Conservation (phyloP, 495 filamentous ascomycete genomes). For the Amniculicola lignicola region DNA sequence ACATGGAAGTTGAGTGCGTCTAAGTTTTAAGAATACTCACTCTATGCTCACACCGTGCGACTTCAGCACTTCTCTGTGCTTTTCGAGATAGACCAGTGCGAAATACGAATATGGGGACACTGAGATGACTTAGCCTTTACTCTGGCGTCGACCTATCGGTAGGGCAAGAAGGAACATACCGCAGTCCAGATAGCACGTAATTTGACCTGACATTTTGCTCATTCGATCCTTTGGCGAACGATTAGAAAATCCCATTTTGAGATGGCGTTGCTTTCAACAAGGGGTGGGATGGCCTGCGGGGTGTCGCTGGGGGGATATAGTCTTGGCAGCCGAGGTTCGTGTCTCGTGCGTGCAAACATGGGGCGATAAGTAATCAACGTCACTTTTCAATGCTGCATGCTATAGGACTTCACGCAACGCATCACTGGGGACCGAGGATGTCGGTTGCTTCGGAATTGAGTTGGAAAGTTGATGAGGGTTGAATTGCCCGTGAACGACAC, state of each 20-base stretch:
- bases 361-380: constrained; percentile 20
- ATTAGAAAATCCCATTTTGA: constrained; percentile 5
- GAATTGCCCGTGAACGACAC: too few species aligned
- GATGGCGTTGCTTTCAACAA: neutral
- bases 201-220: constrained; percentile 53
- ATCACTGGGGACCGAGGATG: constrained; percentile 2
- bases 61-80: constrained; percentile 51
- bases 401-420: too few species aligned
- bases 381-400: too few species aligned
- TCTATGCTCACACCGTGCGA: constrained; percentile 61
- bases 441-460: neutral
- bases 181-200: constrained; percentile 61
- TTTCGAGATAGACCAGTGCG: constrained; percentile 56
- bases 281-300: constrained; percentile 1
- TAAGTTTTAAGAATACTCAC: too few species aligned
- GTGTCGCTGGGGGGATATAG: neutral
- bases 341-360: neutral
- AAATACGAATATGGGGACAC: constrained; percentile 70
- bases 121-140: constrained; percentile 38
- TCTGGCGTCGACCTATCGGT: too few species aligned
- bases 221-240: neutral
- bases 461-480: neutral
- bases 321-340: constrained; percentile 31
- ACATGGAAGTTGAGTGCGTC: too few species aligned
- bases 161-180: constrained; percentile 40